Evolutionary conservation across 1,139 yeast species (phyloP).

Genomic region (Debaryomyces subglobosus): DNA sequence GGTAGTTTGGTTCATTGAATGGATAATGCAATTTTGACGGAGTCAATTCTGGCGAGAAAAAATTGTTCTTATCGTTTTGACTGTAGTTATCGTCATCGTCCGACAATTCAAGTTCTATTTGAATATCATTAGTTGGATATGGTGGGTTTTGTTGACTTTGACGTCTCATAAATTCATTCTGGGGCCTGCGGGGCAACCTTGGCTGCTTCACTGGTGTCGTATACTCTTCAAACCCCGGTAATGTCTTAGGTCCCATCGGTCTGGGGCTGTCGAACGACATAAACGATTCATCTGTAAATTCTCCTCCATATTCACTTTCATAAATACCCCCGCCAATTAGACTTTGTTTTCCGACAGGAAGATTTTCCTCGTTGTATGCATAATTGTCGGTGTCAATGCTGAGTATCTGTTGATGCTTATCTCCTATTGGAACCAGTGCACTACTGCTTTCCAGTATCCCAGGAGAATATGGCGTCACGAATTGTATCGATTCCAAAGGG

Average conservation of each 20-base stretch:
- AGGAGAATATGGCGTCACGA: neutral
- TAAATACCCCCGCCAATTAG: neutral
- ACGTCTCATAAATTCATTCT: neutral
- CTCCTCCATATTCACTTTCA: neutral
- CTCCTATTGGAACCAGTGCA: neutral
- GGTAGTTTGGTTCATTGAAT: neutral
- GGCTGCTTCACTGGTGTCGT: conserved; percentile 8
- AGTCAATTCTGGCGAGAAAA: conserved; percentile 6
- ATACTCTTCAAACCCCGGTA: conserved; percentile 35
- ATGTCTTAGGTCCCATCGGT: conserved; percentile 48
- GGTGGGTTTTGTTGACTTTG: conserved; percentile 8
- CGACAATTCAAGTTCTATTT: conserved; percentile 4
- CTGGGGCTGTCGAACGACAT: conserved; percentile 34
- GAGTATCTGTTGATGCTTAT: neutral
- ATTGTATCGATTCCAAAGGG: neutral
- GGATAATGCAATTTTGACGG: conserved; percentile 1
- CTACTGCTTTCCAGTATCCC: neutral
- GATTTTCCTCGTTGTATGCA: neutral
- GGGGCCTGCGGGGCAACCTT: neutral
- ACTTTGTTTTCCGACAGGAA: neutral
- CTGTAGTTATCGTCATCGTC: neutral
- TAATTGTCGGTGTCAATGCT: neutral
- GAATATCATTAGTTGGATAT: conserved; percentile 12
- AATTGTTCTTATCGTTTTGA: neutral
- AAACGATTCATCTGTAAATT: conserved; percentile 13